Evolutionary conservation across 495 filamentous ascomycete genomes (phyloP), one percentile per base, ranked within the genome.

Genomic region (Daldinia bambusicola): DNA sequence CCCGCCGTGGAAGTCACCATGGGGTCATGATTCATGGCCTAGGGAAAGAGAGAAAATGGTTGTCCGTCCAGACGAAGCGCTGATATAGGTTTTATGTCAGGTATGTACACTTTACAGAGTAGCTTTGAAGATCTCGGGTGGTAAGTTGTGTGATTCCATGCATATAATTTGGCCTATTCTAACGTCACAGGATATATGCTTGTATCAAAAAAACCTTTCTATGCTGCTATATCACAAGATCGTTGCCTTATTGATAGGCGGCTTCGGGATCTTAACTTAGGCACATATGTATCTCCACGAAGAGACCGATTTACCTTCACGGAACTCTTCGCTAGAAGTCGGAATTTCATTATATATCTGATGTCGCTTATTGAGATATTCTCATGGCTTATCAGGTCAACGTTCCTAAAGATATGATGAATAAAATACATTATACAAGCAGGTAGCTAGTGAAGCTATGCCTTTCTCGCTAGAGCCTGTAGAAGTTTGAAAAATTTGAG

Each of bases 1-100:
- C 85, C 88, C 0, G 68, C 78, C 9, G 84, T 89, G 4, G 86
- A 89, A 70, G 78, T 88, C 2, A 58, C 78, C 12, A 61, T 77
- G 57, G 70, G 76, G 13, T 20, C 56, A 14, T 72, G 32, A 67
- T n/a, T 48, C 9, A 26, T 12, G 10, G 4, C 6, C 36, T 26
- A 18, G 18, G 41, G n/a, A n/a, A 22, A 1, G 13, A 9, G 26
- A 22, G 0, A 5, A 3, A 34, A n/a, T 6, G 16, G 16, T 51
- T 6, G 16, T 10, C 16, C 18, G 4, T 18, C 51, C 4, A 32
- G 34, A 40, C 30, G 53, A 22, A 7, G 26, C 22, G 26, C 10
- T 32, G 30, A 16, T 16, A 37, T 26, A 26, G 26, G 26, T 26
- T 26, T 3, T 43, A 31, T 13, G 43, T 55, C n/a, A 26, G 22